Evolutionary conservation across 2,329 filamentous ascomycete species (phyloP).

Genomic region (Tolypocladium album): DNA sequence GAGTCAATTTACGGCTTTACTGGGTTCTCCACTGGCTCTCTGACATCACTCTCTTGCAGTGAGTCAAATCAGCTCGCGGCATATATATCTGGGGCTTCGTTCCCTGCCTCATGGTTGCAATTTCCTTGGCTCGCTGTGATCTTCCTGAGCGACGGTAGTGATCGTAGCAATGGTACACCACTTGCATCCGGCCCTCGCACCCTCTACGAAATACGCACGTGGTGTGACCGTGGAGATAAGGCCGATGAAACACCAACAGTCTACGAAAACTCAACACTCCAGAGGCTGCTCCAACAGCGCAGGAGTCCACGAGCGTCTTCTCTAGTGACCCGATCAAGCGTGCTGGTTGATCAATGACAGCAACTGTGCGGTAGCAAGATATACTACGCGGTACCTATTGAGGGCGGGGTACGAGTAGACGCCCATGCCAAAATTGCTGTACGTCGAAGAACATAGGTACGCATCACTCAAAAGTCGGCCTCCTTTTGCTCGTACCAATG

Average conservation of each 20-base stretch:
- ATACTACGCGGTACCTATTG: neutral
- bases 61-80: neutral
- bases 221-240: neutral
- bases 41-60: conserved; percentile 7
- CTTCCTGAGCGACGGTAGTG: neutral
- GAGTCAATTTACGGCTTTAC: conserved; percentile 13
- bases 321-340: neutral
- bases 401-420: neutral
- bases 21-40: conserved; percentile 10
- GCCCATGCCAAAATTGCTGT: neutral
- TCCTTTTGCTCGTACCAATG: neutral
- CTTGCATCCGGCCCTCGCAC: neutral
- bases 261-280: neutral
- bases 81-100: neutral
- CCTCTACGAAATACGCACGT: neutral
- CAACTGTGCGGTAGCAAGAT: neutral
- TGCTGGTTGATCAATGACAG: neutral
- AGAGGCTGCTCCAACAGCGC: neutral
- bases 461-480: too few relatives aligned
- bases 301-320: neutral
- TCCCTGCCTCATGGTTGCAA: neutral
- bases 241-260: neutral
- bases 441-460: too few relatives aligned
- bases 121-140: neutral
- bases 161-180: neutral